Evolutionary conservation across 768 basidiomycete genomes (phyloP), one percentile per base, ranked within the genome.

Genomic region (Russula emetica): DNA sequence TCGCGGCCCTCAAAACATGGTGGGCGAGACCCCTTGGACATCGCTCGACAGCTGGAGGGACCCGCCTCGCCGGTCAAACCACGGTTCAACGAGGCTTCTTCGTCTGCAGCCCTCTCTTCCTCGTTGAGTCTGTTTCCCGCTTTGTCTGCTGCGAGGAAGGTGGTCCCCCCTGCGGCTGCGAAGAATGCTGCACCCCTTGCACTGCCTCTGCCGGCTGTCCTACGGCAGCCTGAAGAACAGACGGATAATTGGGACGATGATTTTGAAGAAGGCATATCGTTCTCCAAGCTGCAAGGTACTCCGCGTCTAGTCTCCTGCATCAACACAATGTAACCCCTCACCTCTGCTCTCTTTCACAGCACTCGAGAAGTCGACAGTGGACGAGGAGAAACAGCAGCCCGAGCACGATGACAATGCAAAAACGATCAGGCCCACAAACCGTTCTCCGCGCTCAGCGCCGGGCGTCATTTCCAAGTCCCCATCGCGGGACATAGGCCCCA

Each of bases 241-340:
- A 90, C 87, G 1, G 94, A 97, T 72, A 96, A 94, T 67, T 99
- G 97, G 97, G 97, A 99, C 71, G 92, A 94, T 67, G 97, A 99
- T 71, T 99, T 99, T 68, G 93, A 94, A 72, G 93, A 92, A 68
- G 93, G 89, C 1, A 94, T 94, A 38, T 93, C 92, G 0, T 83
- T 92, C 58, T 85, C 87, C 9, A 96, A 94, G 74, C 74, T 95
- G 34, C 89, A 88, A 77, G 86, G 85, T 81, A 66, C 16, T 65
- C 67, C n/a, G 5, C 26, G 9, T 10, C 8, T 40, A 13, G 14
- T 10, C 44, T 20, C 13, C 58, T 45, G 56, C 6, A 42, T 10
- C 2, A 40, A 26, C 16, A 8, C 13, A 34, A 38, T 36, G 5
- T 60, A 16, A 13, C 20, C n/a, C 10, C 53, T 51, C 20, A 57